Evolutionary conservation across 164 flowering plant genomes (phyloP), one percentile per base, ranked within the genome.

Genomic region (Aristolochia fimbriata): DNA sequence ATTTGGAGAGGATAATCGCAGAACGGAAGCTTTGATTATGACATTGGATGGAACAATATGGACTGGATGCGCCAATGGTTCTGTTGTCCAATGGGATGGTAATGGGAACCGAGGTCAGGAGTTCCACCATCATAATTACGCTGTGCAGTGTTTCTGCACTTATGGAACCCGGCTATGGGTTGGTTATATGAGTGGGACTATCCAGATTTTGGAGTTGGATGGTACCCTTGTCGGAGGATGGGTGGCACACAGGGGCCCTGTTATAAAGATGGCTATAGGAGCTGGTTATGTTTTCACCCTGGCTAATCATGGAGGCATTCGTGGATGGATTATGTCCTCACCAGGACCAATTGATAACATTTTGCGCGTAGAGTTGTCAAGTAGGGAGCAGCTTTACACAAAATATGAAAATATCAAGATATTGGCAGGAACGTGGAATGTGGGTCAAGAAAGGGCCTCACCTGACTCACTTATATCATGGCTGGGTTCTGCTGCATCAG

Each of bases 261-360:
- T 91, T 30, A 70, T 91, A 60, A 83, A 83, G 62, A 63, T 94
- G 75, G 79, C 85, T 4, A 76, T 80, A 51, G 97, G 92, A 4
- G 72, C 65, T 51, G 85, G 83, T 30, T 80, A 78, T 72, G 54
- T 88, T 25, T 94, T 77, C 69, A 85, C 87, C 65, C 76, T 94
- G 77, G 97, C 97, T 55, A 84, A 79, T 69, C 96, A 94, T 73
- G 99, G 99, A 56, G 99, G 99, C 19, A 79, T 94, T 60, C 91
- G 99, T 55, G 99, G 86, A 69, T 94, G 99, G 99, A 78, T 59
- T 57, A 63, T 85, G 50, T 57, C 75, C 5, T 94, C 97, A 55
- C 97, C 96, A 47, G 87, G 94, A 57, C 91, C 88, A 52, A 61
- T 88, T 57, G 99, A 94, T 71, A 71, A 58, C 46, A 75, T 85